These are phyloP conservation scores for Saccharomycopsis sp. DNA, from an alignment of 805 yeast genomes.

Conservation along the genomic window DNA sequence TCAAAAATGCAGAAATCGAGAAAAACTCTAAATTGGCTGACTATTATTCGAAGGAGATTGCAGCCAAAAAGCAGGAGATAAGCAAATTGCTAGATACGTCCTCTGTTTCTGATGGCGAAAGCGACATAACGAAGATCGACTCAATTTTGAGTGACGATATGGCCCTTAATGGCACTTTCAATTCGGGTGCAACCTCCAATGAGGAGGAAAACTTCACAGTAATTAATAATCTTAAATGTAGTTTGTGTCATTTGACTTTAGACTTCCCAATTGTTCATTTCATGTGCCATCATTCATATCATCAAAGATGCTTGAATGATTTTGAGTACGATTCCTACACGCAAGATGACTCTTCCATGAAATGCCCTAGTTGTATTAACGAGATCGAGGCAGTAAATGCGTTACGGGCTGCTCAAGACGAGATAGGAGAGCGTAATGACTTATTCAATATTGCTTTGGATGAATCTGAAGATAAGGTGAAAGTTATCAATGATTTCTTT, in stretches of 20 bases:
- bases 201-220: slow-evolving; percentile 23
- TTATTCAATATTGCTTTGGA: slow-evolving; percentile 52
- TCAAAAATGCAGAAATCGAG: slow-evolving; percentile 57
- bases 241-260: slow-evolving; percentile 54
- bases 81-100: slow-evolving; percentile 33
- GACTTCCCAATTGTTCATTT: slow-evolving; percentile 81
- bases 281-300: slow-evolving; percentile 81
- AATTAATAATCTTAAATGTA: slow-evolving; percentile 56
- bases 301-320: slow-evolving; percentile 67
- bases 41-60: slow-evolving; percentile 63
- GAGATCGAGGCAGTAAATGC: slow-evolving; percentile 62
- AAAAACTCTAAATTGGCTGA: slow-evolving; percentile 60
- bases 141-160: not conserved
- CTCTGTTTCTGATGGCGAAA: not conserved
- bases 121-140: not conserved
- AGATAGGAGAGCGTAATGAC: slow-evolving; percentile 54
- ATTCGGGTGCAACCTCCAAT: slow-evolving; percentile 15
- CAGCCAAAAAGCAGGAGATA: slow-evolving; percentile 47
- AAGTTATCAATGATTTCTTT: slow-evolving; percentile 70
- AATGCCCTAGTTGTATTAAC: slow-evolving; percentile 74
- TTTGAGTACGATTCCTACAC: slow-evolving; percentile 29
- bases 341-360: slow-evolving; percentile 24
- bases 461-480: slow-evolving; percentile 46
- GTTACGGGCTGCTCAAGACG: slow-evolving; percentile 52
- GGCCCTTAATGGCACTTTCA: not conserved